A percentile compares a stretch with the other conserved stretches of the same genome.
Conservation (phyloP, 441 rosid species). For the Adansonia madagascariensis region DNA sequence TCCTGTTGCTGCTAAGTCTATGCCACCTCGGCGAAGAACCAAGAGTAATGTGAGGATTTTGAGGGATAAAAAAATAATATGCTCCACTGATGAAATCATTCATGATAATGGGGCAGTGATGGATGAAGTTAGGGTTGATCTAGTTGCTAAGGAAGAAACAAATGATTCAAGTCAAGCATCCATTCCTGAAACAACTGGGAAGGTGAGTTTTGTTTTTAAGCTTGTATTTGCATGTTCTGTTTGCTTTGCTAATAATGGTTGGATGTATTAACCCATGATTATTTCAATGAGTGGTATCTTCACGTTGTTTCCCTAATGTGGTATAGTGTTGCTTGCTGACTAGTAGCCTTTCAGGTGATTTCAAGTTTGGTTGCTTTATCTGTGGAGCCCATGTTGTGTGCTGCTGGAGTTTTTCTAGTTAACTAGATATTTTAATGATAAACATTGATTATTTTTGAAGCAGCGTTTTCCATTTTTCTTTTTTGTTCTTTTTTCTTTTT, state of each 20-base stretch:
- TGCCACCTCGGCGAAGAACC: slow-evolving; percentile 68
- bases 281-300: not conserved
- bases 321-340: not conserved
- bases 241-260: slow-evolving; percentile 6
- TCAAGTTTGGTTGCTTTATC: not conserved
- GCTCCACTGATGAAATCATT: slow-evolving; percentile 49
- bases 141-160: slow-evolving; percentile 40
- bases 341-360: slow-evolving; percentile 3
- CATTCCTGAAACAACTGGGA: slow-evolving; percentile 41
- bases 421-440: not conserved
- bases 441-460: not conserved
- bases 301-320: not conserved
- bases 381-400: not conserved
- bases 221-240: slow-evolving; percentile 1
- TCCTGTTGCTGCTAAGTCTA: slow-evolving; percentile 71
- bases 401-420: slow-evolving; percentile 11
- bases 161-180: slow-evolving; percentile 43
- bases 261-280: not conserved
- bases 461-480: too few relatives aligned
- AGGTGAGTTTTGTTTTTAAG: slow-evolving; percentile 45
- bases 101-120: slow-evolving; percentile 46
- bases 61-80: slow-evolving; percentile 46
- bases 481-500: not conserved
- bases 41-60: slow-evolving; percentile 54
- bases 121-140: slow-evolving; percentile 48